phyloP scores from a whole-genome alignment of 164 flowering plant genomes.

The Magnolia officinalis region DNA sequence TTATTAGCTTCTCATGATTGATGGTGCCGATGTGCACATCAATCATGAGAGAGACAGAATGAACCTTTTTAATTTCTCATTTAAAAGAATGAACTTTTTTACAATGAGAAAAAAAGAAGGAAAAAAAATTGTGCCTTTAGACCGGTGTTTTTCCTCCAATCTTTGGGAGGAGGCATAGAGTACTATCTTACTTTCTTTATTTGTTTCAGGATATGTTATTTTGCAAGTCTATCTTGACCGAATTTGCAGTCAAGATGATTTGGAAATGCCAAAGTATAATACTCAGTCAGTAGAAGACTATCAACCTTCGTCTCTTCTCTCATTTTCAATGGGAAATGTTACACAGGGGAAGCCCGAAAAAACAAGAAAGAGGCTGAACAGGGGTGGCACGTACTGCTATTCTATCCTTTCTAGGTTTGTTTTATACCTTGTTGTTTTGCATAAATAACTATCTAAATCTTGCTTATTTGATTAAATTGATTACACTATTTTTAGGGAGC shows the following conservation, averaged over 20 bases:
- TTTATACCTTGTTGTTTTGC: not conserved
- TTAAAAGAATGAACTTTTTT: too few species aligned
- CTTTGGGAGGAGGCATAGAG: not conserved
- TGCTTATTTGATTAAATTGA: too few species aligned
- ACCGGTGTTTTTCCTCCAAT: not conserved
- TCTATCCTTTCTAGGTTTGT: slow-evolving; percentile 38
- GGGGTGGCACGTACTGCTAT: slow-evolving; percentile 52
- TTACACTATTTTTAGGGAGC: too few species aligned
- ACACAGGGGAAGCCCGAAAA: slow-evolving; percentile 32
- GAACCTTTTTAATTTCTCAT: too few species aligned
- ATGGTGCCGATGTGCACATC: not conserved
- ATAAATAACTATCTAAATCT: too few species aligned
- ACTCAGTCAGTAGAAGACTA: slow-evolving; percentile 32
- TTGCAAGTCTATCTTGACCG: slow-evolving; percentile 61
- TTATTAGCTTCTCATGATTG: not conserved
- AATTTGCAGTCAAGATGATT: slow-evolving; percentile 50
- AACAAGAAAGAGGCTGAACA: slow-evolving; percentile 73
- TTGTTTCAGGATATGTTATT: slow-evolving; percentile 40
- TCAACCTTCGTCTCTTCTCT: slow-evolving; percentile 43
- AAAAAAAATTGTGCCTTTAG: not conserved
- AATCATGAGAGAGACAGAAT: too few species aligned
- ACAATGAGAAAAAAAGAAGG: too few species aligned
- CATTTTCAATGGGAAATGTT: slow-evolving; percentile 40
- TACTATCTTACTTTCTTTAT: not conserved
- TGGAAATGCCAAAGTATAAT: slow-evolving; percentile 35